Evolutionary conservation across 768 basidiomycete species (phyloP), one percentile per base, ranked within the genome.

Genomic region (Mycena galopus): DNA sequence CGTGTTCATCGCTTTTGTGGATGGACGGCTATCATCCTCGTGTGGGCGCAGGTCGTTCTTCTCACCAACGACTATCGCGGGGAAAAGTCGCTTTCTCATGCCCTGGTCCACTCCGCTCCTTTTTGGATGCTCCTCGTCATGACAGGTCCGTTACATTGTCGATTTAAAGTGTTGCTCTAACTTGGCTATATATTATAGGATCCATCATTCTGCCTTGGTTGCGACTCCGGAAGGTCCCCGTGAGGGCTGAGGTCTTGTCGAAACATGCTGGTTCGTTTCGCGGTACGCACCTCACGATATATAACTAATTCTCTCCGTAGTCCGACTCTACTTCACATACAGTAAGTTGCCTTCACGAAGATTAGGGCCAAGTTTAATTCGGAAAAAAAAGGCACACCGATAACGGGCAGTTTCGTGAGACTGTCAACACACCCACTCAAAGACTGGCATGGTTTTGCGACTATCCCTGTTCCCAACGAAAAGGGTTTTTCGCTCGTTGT

Each of bases 401-500:
- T 83, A 65, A 78, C 88, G 39, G 87, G 87, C 59, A 86, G 83
- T 67, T 87, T 86, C 74, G 83, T 84, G 35, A 83, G 86, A 53
- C 78, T 87, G 63, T 84, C 86, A 1, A 84, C 87, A 44, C 80
- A 81, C 59, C 90, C 89, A 21, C 82, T 89, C 44, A 78, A 86
- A 55, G 89, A 91, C 78, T 90, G 89, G 89, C 89, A 90, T 70
- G 85, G 86, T 12, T 90, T 90, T 76, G 89, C 88, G 4, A 88
- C 87, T 10, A 83, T 91, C 33, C 81, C 88, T 2, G 85, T 85
- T 53, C 86, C 86, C 17, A 86, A 83, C 33, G 79, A 85, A 73
- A 83, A 81, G 56, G 88, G 87, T 0, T 91, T 86, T 76, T 91
- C 90, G 3, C 83, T 89, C 23, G 86, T 91, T 33, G 86, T 91